Percentiles rank a stretch among this genome's conserved stretches.
Conservation (phyloP, 345 rosid genomes). For the Syzygium jambos region DNA sequence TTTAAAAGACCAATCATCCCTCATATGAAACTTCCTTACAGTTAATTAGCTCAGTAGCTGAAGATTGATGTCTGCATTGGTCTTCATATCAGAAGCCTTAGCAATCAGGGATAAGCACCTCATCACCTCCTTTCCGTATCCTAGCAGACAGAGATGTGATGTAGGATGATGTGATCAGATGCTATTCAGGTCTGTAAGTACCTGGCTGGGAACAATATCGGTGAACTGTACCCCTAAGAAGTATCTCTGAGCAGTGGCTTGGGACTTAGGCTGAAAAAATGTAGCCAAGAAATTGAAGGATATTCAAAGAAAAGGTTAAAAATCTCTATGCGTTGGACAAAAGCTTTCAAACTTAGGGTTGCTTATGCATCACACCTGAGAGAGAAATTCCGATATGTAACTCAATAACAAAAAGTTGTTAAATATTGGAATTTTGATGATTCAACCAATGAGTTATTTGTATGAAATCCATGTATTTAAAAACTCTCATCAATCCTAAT, state of each 20-base stretch:
- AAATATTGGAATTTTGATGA: not conserved
- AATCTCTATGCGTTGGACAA: not conserved
- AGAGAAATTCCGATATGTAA: not conserved
- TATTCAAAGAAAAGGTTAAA: not conserved
- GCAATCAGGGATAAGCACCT: not conserved
- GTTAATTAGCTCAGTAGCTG: not conserved
- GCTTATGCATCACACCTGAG: not conserved
- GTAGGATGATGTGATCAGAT: not conserved
- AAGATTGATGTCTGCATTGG: not conserved
- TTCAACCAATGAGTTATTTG: not conserved
- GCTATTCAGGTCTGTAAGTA: not conserved
- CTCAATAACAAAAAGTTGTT: not conserved
- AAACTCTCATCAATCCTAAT: not conserved
- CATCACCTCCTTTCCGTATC: not conserved
- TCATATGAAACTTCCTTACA: not conserved
- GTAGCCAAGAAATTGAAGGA: not conserved
- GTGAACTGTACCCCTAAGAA: not conserved
- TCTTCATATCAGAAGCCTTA: not conserved
- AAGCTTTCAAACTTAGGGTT: not conserved
- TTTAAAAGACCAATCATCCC: not conserved
- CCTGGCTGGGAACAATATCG: not conserved
- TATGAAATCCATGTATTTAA: not conserved
- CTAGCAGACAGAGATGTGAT: not conserved
- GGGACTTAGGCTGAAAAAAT: not conserved
- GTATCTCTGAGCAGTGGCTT: not conserved